Base-by-base conservation (phyloP, 2,329 filamentous ascomycete species). In the Cladosporium colombiae region DNA sequence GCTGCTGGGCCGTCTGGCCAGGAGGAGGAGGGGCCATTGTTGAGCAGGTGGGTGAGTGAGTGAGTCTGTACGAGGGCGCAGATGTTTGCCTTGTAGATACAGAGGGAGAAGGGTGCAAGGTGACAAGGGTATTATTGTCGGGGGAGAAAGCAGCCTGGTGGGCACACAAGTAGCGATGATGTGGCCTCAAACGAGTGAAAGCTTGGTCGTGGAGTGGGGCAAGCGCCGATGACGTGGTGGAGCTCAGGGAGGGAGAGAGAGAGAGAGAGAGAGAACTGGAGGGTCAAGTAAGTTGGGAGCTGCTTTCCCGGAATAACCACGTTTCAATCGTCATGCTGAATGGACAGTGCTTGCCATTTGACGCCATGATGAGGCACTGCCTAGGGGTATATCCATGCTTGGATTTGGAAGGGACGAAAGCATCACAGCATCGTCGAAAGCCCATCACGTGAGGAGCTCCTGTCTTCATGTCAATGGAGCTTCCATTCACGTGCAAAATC, bases 1-100 rank as follows among this genome's bases (percentile, higher is more conserved):
- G 69, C 63, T 71, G 70, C 59, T 71, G 70, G 53, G 67, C 62
- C 40, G 67, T 68, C 62, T 65, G 56, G 55, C 62, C 62, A 33
- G 66, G 57, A 56, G 66, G 50, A 40, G 66, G 66, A 65, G 66
- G 62, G 6, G 65, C 65, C 65, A 66, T 66, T 56, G 31, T 56
- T 44, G 23, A 29, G 33, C 8, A 55, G 33, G 50, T 40, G 37
- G 25, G 29, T 21, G 35, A 14, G 37, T 44, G 33, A 14, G 33
- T 25, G 18, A 56, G 50, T 55, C 13, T 35, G 58, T 35, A 37
- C 10, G 46, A 50, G 27, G 18, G 60, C 31, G 50, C 61, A 29
- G 56, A 7, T 13, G 37, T 25, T 37, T 37, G 56, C 21, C 55
- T 40, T 33, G 23, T 59, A 25, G 33, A 29, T 44, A 37, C 23